These are phyloP conservation scores for Hippophae gyantsensis DNA, from an alignment of 306 rosid species.

Conservation along the genomic window DNA sequence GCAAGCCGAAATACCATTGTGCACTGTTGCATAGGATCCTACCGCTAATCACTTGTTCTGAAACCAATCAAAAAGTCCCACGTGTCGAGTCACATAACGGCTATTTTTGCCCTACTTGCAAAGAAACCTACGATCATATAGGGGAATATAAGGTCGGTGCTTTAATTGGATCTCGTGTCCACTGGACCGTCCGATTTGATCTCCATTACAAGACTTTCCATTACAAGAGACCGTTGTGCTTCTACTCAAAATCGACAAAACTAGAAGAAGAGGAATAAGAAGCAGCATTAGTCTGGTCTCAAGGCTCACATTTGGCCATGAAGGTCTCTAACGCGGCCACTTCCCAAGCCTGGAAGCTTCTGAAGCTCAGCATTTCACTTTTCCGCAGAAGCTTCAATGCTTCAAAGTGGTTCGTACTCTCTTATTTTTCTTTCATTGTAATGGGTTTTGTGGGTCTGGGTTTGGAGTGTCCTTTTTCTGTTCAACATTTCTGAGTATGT, in stretches of 20 bases:
- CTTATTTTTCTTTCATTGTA: background rate
- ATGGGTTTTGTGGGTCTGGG: background rate
- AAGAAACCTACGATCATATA: background rate
- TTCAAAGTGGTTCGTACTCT: constrained; percentile 61
- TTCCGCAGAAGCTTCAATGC: constrained; percentile 72
- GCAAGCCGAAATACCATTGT: too few species aligned
- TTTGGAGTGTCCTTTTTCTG: constrained; percentile 3
- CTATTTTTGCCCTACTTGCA: background rate
- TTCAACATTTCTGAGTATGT: background rate
- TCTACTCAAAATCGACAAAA: background rate
- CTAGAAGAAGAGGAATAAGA: too few species aligned
- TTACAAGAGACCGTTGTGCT: constrained; percentile 18
- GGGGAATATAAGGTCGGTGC: background rate
- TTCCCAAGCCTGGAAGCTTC: constrained; percentile 43
- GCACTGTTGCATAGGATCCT: too few species aligned
- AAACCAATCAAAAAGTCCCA: background rate
- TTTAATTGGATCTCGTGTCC: background rate
- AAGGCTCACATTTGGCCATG: constrained; percentile 29
- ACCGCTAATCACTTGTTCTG: too few species aligned
- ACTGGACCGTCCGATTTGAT: background rate
- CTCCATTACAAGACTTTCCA: background rate
- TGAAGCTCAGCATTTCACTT: constrained; percentile 54
- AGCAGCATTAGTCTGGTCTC: background rate
- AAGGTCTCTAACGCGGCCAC: constrained; percentile 47
- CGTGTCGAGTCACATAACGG: background rate